Evolutionary conservation across 1,139 yeast genomes (phyloP).

Genomic region (Hyphopichia wangnamkhiaoensis): DNA sequence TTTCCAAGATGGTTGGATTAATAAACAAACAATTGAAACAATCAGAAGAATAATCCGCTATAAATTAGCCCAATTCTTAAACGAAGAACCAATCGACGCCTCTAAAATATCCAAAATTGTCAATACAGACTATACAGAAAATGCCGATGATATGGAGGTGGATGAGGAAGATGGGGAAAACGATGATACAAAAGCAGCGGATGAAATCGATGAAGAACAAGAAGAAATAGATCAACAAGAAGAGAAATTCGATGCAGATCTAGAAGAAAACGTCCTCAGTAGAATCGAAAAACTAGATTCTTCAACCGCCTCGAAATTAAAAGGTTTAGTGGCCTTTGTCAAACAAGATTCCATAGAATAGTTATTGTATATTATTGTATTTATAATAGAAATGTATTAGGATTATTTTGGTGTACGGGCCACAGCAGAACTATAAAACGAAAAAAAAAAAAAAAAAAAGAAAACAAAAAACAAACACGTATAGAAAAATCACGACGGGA

Average conservation of each 20-base stretch:
- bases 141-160: conserved; percentile 27
- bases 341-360: conserved; percentile 37
- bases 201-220: conserved; percentile 22
- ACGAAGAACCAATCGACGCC: conserved; percentile 43
- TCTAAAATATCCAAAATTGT: conserved; percentile 46
- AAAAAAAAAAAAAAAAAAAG: not conserved
- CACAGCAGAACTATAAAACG: not conserved
- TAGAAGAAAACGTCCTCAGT: conserved; percentile 27
- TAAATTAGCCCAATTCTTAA: conserved; percentile 59
- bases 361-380: not conserved
- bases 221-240: conserved; percentile 19
- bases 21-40: conserved; percentile 58
- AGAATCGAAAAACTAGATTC: conserved; percentile 37
- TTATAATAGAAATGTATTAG: not conserved
- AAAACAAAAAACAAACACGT: conserved; percentile 1
- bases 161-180: conserved; percentile 19
- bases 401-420: not conserved
- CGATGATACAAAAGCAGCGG: conserved; percentile 22
- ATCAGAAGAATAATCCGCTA: conserved; percentile 71
- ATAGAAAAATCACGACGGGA: not conserved
- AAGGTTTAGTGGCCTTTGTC: conserved; percentile 44
- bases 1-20: conserved; percentile 75
- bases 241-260: conserved; percentile 19
- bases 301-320: conserved; percentile 38
- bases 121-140: conserved; percentile 36